Evolutionary conservation across 257 asterid genomes (phyloP).

Genomic region (Solanum arcanum): DNA sequence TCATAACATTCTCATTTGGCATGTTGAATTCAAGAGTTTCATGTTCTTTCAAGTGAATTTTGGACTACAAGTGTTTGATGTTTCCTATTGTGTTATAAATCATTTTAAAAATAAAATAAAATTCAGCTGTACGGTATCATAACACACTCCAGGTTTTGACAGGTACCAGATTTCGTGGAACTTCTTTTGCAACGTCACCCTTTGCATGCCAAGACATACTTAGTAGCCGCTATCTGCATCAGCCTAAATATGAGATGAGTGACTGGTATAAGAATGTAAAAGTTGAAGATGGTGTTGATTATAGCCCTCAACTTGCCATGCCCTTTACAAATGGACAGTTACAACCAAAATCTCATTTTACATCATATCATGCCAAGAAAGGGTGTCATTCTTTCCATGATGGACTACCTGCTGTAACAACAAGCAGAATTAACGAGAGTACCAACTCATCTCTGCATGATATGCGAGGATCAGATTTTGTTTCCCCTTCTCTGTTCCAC

Average conservation of each 20-base stretch:
- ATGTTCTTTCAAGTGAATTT: background rate
- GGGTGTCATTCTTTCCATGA: background rate
- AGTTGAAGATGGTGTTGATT: constrained; percentile 12
- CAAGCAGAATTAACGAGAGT: constrained; percentile 3
- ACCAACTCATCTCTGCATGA: constrained; percentile 1
- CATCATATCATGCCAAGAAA: constrained; percentile 2
- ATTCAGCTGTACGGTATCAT: background rate
- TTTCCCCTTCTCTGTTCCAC: constrained; percentile 9
- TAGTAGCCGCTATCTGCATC: constrained; percentile 5
- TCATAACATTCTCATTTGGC: background rate
- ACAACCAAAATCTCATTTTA: background rate
- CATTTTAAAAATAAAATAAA: background rate
- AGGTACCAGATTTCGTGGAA: constrained; percentile 14
- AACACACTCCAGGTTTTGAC: background rate
- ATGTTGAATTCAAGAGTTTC: background rate
- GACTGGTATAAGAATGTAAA: constrained; percentile 15
- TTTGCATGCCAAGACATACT: constrained; percentile 22
- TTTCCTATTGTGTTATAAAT: background rate
- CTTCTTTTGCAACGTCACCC: constrained; percentile 15
- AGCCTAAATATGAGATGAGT: constrained; percentile 12
- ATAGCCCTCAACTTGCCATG: background rate
- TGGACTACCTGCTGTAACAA: background rate
- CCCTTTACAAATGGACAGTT: constrained; percentile 3
- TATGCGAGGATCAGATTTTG: constrained; percentile 2
- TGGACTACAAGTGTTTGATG: background rate